Evolutionary conservation across 106 monocot species (phyloP), one percentile per base, ranked within the genome.

Genomic region (Gastrodia elata): DNA sequence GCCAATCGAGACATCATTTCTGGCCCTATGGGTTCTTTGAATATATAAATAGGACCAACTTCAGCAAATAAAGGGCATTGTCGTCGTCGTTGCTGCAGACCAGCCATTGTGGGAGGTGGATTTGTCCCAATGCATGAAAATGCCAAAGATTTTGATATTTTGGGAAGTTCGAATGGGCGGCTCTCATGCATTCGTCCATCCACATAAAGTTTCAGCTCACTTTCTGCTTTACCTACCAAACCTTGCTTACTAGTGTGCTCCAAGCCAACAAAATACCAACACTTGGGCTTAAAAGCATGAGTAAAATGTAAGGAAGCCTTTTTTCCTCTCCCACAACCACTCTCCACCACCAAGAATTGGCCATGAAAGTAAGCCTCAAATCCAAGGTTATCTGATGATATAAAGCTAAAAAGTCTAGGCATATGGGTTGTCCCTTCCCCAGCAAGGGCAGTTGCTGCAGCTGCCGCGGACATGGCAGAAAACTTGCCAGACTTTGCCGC

Each of bases 31-130:
- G 93, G 83, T 52, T 98, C 98, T 80, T 89, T 98, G 74, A 98
- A 98, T 28, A 93, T 91, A 78, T 98, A 98, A 39, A 98, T 68
- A 38, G 98, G 88, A 2, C 93, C 98, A 93, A 98, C 87, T 76
- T 98, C 98, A n/a, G 98, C 98, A 88, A 98, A 98, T 64, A 98
- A 77, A 8, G 98, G 93, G 33, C 98, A 98, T 44, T 93, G 93
- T n/a, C 98, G 74, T 13, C 93, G 44, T 33, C 93, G 74, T 38
- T 88, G 75, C 79, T 98, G 98, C 79, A 98, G 77, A 48, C 93
- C 97, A 27, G 97, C 93, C 81, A 98, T 98, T 20, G 97, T 98
- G 0, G 93, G 97, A 71, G 97, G 97, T 49, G 97, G 97, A 56
- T 98, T 98, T 42, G 97, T 98, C 52, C 97, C 97, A 69, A 98